Conservation (phyloP, 139 green algal genomes). For the Penium margaritaceum region DNA sequence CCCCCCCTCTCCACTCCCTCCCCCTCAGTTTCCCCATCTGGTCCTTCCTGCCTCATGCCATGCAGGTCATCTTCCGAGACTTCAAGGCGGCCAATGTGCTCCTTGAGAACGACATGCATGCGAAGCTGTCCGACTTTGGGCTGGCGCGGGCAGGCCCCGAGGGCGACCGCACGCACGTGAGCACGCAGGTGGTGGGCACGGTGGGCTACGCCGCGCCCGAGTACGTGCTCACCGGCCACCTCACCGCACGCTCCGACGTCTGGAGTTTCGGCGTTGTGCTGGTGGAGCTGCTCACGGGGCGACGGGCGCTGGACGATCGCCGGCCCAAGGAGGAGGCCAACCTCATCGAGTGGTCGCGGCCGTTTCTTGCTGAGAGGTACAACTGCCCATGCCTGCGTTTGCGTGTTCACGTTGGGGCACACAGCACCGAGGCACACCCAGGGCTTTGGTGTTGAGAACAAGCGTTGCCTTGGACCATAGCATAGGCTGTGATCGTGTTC, state of each 20-base stretch:
- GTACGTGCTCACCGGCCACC: slow-evolving; percentile 72
- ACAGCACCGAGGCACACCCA: no score
- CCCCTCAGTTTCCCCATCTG: no score
- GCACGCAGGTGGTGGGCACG: slow-evolving; percentile 50
- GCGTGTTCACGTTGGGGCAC: no score
- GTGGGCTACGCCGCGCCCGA: slow-evolving; percentile 57
- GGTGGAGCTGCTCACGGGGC: slow-evolving; percentile 55
- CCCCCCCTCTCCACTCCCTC: no score
- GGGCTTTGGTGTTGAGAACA: no score
- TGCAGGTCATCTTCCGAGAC: slow-evolving; percentile 55
- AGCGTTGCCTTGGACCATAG: no score
- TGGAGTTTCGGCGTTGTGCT: slow-evolving; percentile 57
- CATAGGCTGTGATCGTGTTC: no score
- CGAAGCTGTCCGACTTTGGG: slow-evolving; percentile 72
- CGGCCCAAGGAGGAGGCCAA: slow-evolving; percentile 16
- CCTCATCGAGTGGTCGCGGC: slow-evolving; percentile 18
- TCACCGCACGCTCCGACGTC: slow-evolving; percentile 53
- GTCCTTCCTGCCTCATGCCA: no score
- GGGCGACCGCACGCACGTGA: slow-evolving; percentile 44
- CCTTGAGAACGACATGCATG: slow-evolving; percentile 58
- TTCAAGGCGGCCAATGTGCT: slow-evolving; percentile 56
- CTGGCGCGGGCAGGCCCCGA: slow-evolving; percentile 39
- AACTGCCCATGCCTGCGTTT: no score
- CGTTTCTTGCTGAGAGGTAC: slow-evolving; percentile 12
- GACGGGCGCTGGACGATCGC: slow-evolving; percentile 17